Evolutionary conservation across 1,284 basidiomycete species (phyloP).

Genomic region (Fomitopsis palustris): DNA sequence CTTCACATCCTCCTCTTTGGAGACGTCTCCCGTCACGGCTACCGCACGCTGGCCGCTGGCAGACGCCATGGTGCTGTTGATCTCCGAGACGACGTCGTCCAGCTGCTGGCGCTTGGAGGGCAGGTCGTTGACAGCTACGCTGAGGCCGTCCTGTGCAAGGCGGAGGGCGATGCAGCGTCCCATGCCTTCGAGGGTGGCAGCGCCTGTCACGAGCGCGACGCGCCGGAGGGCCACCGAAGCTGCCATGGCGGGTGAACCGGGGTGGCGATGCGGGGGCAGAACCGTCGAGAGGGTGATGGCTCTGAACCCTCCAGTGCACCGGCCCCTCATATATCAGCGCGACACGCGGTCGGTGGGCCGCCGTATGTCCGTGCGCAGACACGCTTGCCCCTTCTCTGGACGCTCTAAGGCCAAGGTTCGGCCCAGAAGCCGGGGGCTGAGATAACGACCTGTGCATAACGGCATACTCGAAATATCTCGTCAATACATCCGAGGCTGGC

Average conservation of each 20-base stretch:
- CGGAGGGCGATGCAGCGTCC: constrained; percentile 23
- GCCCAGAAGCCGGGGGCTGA: too few species aligned
- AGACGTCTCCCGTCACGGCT: constrained; percentile 20
- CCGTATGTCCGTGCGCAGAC: too few species aligned
- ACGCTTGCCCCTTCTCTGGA: too few species aligned
- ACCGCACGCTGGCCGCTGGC: constrained; percentile 14
- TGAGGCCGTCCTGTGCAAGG: constrained; percentile 26
- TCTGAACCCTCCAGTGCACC: too few species aligned
- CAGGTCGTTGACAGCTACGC: constrained; percentile 21
- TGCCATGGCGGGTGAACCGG: neutral
- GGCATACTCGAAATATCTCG: too few species aligned
- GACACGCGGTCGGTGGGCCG: too few species aligned
- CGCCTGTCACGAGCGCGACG: constrained; percentile 23
- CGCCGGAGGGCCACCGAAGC: neutral
- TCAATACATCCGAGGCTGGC: too few species aligned
- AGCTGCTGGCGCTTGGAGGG: constrained; percentile 14
- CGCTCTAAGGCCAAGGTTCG: too few species aligned
- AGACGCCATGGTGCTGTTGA: constrained; percentile 4
- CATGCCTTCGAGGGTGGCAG: constrained; percentile 25
- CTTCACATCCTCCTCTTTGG: constrained; percentile 23
- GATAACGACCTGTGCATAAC: too few species aligned
- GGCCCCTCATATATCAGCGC: too few species aligned
- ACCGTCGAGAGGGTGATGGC: too few species aligned
- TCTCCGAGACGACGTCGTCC: constrained; percentile 12
- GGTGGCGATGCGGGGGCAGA: too few species aligned